These are phyloP conservation scores for Boehmeria nivea DNA, from an alignment of 306 rosid species.

Conservation along the genomic window DNA sequence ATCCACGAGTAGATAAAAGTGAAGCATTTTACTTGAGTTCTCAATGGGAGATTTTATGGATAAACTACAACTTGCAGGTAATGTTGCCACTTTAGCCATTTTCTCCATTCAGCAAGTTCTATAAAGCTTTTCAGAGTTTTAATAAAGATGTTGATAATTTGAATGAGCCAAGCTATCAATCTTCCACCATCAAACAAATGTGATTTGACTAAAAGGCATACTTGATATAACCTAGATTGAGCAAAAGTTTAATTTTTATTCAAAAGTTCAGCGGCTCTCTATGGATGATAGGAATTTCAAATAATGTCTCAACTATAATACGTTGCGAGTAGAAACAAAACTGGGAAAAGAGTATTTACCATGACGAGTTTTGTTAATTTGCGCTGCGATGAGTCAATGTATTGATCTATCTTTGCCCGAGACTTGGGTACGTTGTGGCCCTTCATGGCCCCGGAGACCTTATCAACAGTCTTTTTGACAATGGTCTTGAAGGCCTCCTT, in stretches of 20 bases:
- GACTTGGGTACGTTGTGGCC: slow-evolving; percentile 86
- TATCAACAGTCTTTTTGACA: slow-evolving; percentile 95
- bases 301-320: slow-evolving; percentile 2
- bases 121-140: too few species aligned
- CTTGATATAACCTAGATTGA: background rate
- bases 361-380: slow-evolving; percentile 93
- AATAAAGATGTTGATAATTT: too few species aligned
- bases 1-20: background rate
- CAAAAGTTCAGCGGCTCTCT: too few species aligned
- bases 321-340: background rate
- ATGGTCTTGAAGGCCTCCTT: slow-evolving; percentile 97
- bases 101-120: too few species aligned
- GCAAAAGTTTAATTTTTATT: too few species aligned
- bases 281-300: background rate
- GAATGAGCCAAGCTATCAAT: too few species aligned
- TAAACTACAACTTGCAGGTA: too few species aligned
- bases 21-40: background rate
- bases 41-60: too few species aligned
- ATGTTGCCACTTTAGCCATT: background rate
- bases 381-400: slow-evolving; percentile 82
- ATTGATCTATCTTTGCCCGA: slow-evolving; percentile 75
- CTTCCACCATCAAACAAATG: too few species aligned
- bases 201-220: too few species aligned
- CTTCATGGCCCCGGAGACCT: slow-evolving; percentile 98
- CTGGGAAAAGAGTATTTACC: slow-evolving; percentile 43